Conservation (phyloP, 192 early-diverging fungal species). For the Funneliformis geosporum region DNA sequence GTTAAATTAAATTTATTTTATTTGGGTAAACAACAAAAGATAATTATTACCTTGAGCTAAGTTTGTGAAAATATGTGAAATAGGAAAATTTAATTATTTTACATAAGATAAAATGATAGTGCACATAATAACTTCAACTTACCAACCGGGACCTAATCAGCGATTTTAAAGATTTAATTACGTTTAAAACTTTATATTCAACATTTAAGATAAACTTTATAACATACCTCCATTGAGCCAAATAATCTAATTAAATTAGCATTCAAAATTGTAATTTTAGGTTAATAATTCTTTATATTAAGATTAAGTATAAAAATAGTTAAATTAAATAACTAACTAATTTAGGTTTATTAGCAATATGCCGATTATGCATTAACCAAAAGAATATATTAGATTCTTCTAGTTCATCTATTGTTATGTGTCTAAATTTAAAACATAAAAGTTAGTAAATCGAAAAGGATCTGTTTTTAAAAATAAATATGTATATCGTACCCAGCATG, state of each 20-base stretch:
- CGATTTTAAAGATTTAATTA: not conserved
- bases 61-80: not conserved
- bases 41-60: slow-evolving; percentile 19
- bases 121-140: not conserved
- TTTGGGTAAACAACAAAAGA: not conserved
- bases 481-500: slow-evolving; percentile 21
- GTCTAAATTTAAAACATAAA: not conserved
- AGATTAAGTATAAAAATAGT: not conserved
- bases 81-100: not conserved
- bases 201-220: not conserved
- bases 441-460: not conserved
- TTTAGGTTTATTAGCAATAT: slow-evolving; percentile 27
- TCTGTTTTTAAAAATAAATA: not conserved
- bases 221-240: slow-evolving; percentile 63
- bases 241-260: slow-evolving; percentile 44
- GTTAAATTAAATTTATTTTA: not conserved
- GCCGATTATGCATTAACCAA: slow-evolving; percentile 33
- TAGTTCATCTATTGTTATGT: slow-evolving; percentile 12
- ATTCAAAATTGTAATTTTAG: not conserved
- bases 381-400: slow-evolving; percentile 32
- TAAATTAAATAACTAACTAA: slow-evolving; percentile 27
- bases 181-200: not conserved
- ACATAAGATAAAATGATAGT: not conserved
- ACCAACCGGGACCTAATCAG: slow-evolving; percentile 11
- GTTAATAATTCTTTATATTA: not conserved